phyloP scores from a whole-genome alignment of 1,284 basidiomycete genomes.

The Ganoderma meredithae region DNA sequence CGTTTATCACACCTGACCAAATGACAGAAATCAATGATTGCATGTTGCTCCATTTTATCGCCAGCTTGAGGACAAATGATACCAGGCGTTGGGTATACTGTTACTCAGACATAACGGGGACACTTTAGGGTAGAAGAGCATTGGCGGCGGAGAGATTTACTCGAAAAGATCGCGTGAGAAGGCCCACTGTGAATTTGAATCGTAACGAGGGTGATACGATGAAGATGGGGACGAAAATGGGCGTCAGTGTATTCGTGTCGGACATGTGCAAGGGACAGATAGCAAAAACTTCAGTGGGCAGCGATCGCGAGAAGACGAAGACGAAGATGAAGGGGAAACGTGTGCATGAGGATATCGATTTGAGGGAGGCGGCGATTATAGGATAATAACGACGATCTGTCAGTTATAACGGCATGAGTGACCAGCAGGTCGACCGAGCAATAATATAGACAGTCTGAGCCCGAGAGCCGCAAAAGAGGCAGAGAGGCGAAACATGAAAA shows the following conservation, averaged over 20 bases:
- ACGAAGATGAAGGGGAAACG: neutral
- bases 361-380: neutral
- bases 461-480: neutral
- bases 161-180: neutral
- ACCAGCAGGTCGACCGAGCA: neutral
- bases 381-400: constrained; percentile 5
- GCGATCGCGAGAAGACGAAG: neutral
- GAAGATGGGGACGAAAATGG: neutral
- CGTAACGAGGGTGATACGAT: neutral
- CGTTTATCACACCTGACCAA: no score
- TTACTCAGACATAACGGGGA: neutral
- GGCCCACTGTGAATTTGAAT: neutral
- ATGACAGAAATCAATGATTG: no score
- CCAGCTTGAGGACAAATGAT: neutral
- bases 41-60: neutral
- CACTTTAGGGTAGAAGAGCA: neutral
- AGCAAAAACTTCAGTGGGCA: neutral
- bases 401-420: constrained; percentile 8
- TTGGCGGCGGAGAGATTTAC: neutral
- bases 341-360: no score
- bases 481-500: neutral
- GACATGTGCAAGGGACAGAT: neutral
- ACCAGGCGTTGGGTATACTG: neutral
- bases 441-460: neutral
- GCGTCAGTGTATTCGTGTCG: neutral